Conservation (phyloP, 192 early-diverging fungal genomes). For the Kappamyces sp. region DNA sequence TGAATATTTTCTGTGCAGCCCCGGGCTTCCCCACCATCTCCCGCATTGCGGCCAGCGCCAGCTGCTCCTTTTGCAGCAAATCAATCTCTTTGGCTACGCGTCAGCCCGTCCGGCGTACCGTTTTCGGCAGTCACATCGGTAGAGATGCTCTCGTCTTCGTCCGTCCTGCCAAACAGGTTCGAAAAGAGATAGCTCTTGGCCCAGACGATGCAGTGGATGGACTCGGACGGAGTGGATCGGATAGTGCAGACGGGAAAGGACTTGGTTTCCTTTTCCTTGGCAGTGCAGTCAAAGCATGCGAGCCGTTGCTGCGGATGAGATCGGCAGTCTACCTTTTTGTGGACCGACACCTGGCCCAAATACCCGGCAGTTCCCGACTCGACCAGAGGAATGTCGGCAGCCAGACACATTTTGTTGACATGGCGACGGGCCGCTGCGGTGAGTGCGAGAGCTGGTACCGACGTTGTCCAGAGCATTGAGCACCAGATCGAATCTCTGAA, state of each 20-base stretch:
- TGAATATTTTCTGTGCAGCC: slow-evolving; percentile 42
- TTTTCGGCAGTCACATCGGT: slow-evolving; percentile 40
- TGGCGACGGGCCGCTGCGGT: slow-evolving; percentile 76
- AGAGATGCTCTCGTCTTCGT: slow-evolving; percentile 39
- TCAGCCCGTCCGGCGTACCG: slow-evolving; percentile 25
- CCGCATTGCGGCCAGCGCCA: slow-evolving; percentile 62
- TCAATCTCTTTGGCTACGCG: slow-evolving; percentile 63
- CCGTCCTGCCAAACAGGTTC: slow-evolving; percentile 70
- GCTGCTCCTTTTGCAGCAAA: slow-evolving; percentile 65
- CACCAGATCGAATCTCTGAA: slow-evolving; percentile 79
- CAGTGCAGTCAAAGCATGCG: slow-evolving; percentile 88
- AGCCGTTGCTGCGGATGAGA: not conserved
- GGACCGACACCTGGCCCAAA: slow-evolving; percentile 83
- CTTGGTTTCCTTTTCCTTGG: slow-evolving; percentile 70
- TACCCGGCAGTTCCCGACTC: slow-evolving; percentile 97
- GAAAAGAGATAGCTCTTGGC: slow-evolving; percentile 94
- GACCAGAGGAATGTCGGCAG: slow-evolving; percentile 82
- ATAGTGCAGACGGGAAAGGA: slow-evolving; percentile 97
- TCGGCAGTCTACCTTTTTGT: slow-evolving; percentile 54
- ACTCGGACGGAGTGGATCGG: slow-evolving; percentile 84
- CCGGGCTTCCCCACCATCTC: slow-evolving; percentile 50
- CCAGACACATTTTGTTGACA: slow-evolving; percentile 94
- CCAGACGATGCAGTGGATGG: slow-evolving; percentile 99
- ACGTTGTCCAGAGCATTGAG: slow-evolving; percentile 96
- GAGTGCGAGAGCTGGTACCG: slow-evolving; percentile 41